A percentile compares a stretch with the other conserved stretches of the same genome.
These are phyloP conservation scores for Ganoderma leucocontextum DNA, from an alignment of 1,284 basidiomycete species.

Conservation along the genomic window DNA sequence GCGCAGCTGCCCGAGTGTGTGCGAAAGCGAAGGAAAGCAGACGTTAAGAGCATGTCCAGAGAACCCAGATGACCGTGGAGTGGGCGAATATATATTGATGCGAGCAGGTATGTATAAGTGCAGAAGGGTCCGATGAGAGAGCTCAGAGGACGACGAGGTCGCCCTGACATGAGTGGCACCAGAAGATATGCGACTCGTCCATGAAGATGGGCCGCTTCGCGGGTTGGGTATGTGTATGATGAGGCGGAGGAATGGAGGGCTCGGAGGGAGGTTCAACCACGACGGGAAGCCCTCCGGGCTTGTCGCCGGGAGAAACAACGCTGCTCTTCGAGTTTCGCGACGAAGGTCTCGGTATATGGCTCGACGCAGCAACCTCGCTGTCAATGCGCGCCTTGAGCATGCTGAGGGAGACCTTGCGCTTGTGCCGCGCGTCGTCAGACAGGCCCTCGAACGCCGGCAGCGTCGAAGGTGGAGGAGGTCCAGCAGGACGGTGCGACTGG, in stretches of 20 bases:
- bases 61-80: background rate
- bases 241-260: conserved; percentile 24
- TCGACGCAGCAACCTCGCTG: conserved; percentile 65
- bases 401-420: conserved; percentile 84
- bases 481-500: conserved; percentile 50
- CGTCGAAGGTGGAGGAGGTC: conserved; percentile 49
- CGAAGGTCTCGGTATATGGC: conserved; percentile 52
- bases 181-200: conserved; percentile 86
- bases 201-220: conserved; percentile 69
- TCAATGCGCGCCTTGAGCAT: conserved; percentile 92
- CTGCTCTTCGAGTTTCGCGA: conserved; percentile 42
- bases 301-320: conserved; percentile 46
- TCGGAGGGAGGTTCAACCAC: conserved; percentile 39
- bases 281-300: conserved; percentile 38
- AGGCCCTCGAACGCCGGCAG: conserved; percentile 48
- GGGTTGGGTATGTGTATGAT: conserved; percentile 20
- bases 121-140: background rate
- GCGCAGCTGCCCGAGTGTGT: conserved; percentile 1
- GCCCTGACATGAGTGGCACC: conserved; percentile 82
- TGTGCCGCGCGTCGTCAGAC: conserved; percentile 81
- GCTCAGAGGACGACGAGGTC: conserved; percentile 78
- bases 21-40: conserved; percentile 3
- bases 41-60: background rate
- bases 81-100: conserved; percentile 1
- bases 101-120: background rate